Conservation (phyloP, 441 rosid species). For the Corymbia calophylla region DNA sequence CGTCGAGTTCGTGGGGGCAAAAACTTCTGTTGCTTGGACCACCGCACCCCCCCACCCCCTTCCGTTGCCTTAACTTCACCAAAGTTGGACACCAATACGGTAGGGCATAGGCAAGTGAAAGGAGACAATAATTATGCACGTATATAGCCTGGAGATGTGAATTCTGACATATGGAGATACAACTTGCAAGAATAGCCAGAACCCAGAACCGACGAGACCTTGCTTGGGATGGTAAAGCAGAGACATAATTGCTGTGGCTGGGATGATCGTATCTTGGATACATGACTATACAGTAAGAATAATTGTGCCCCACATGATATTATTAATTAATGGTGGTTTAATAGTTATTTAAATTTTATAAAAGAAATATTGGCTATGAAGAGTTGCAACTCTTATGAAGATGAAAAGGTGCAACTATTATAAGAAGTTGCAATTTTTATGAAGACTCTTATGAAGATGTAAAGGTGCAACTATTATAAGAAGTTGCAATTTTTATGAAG, state of each 20-base stretch:
- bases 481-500: too few relatives aligned
- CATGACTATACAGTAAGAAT: neutral
- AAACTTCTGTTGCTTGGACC: neutral
- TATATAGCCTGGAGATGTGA: neutral
- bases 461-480: too few relatives aligned
- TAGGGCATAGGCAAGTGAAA: neutral
- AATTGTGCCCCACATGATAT: too few relatives aligned
- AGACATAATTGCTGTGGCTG: neutral
- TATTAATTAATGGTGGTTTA: too few relatives aligned
- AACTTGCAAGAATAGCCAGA: fast-evolving
- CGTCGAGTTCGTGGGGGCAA: neutral
- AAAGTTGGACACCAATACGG: neutral
- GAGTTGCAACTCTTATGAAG: too few relatives aligned
- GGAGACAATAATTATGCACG: neutral
- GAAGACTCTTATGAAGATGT: too few relatives aligned
- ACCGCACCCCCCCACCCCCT: neutral
- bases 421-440: too few relatives aligned
- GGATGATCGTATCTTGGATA: neutral
- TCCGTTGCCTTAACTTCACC: neutral
- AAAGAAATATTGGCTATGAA: too few relatives aligned
- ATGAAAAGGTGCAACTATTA: too few relatives aligned
- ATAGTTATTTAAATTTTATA: too few relatives aligned
- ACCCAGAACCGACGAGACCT: fast-evolving
- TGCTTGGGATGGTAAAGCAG: fast-evolving
- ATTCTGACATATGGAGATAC: neutral